Evolutionary conservation across 2,329 filamentous ascomycete species (phyloP).

Genomic region (Ceratocystiopsis minuta): DNA sequence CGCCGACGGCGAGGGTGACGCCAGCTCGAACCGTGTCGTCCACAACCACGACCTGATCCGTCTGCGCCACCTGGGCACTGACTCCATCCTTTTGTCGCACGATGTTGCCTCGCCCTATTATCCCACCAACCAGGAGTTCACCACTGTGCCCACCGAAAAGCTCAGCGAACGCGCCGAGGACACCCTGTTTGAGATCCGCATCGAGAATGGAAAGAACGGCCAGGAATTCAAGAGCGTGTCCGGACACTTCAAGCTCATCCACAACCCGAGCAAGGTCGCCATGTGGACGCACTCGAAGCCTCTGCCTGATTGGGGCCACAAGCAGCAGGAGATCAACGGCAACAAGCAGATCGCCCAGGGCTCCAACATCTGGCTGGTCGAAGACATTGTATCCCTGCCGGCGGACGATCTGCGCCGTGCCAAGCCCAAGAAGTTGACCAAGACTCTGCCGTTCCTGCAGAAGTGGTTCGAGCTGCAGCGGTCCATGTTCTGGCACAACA

Average conservation of each 20-base stretch:
- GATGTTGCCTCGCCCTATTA: slow-evolving; percentile 93
- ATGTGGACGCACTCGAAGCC: slow-evolving; percentile 98
- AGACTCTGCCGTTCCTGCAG: slow-evolving; percentile 67
- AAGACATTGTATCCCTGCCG: slow-evolving; percentile 70
- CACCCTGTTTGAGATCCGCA: slow-evolving; percentile 79
- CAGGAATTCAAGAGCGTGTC: slow-evolving; percentile 83
- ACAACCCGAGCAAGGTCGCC: slow-evolving; percentile 85
- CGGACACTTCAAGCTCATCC: slow-evolving; percentile 88
- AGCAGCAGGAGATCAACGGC: slow-evolving; percentile 97
- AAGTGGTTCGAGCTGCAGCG: slow-evolving; percentile 96
- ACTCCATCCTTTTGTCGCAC: slow-evolving; percentile 76
- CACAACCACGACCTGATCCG: slow-evolving; percentile 74
- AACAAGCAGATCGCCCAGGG: slow-evolving; percentile 87
- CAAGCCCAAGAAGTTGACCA: slow-evolving; percentile 63
- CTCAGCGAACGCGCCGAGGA: slow-evolving; percentile 63
- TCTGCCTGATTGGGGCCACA: slow-evolving; percentile 92
- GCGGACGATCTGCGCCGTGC: slow-evolving; percentile 53
- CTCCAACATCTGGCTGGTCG: slow-evolving; percentile 88
- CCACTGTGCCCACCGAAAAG: slow-evolving; percentile 56
- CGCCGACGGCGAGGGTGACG: slow-evolving; percentile 33
- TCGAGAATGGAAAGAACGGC: slow-evolving; percentile 65
- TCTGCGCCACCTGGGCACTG: slow-evolving; percentile 70
- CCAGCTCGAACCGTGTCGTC: slow-evolving; percentile 44
- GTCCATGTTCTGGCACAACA: slow-evolving; percentile 99
- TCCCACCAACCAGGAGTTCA: slow-evolving; percentile 98